Conservation (phyloP, 805 yeast genomes). For the Spathaspora sp. region DNA sequence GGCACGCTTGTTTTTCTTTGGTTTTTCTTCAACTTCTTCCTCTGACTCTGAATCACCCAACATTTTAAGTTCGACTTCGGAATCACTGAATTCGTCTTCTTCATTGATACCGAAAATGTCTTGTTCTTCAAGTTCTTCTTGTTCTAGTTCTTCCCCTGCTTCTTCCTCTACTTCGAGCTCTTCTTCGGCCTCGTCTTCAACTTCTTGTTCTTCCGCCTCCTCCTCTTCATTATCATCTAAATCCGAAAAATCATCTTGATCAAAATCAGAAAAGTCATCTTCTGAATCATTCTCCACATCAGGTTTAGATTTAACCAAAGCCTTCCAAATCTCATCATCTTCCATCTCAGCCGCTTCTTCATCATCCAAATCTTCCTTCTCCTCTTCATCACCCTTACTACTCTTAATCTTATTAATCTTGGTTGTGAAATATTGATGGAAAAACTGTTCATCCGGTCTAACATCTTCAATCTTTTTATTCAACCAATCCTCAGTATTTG, state of each 20-base stretch:
- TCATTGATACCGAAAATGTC: slow-evolving; percentile 17
- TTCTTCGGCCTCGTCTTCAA: slow-evolving; percentile 17
- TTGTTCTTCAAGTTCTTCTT: slow-evolving; percentile 16
- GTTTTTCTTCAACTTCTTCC: slow-evolving; percentile 26
- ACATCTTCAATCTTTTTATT: slow-evolving; percentile 58
- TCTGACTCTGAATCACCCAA: slow-evolving; percentile 38
- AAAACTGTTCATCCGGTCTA: slow-evolving; percentile 85
- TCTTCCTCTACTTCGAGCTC: slow-evolving; percentile 30
- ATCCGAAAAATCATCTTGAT: slow-evolving; percentile 41
- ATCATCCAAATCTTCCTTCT: slow-evolving; percentile 22
- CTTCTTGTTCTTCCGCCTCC: slow-evolving; percentile 26
- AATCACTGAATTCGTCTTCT: slow-evolving; percentile 25
- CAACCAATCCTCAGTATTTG: slow-evolving; percentile 82
- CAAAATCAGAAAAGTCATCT: slow-evolving; percentile 37
- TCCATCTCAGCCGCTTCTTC: slow-evolving; percentile 45
- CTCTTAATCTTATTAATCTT: slow-evolving; percentile 42
- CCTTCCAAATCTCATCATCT: slow-evolving; percentile 80
- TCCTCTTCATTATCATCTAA: slow-evolving; percentile 42
- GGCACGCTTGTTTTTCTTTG: slow-evolving; percentile 16
- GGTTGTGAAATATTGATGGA: slow-evolving; percentile 75
- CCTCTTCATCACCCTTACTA: slow-evolving; percentile 23
- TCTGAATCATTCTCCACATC: slow-evolving; percentile 45
- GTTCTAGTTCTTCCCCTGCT: slow-evolving; percentile 27
- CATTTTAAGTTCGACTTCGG: slow-evolving; percentile 15
- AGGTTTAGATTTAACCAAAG: slow-evolving; percentile 70